Base-by-base conservation (phyloP, 2,329 filamentous ascomycete species). In the Arachnopeziza araneosa region DNA sequence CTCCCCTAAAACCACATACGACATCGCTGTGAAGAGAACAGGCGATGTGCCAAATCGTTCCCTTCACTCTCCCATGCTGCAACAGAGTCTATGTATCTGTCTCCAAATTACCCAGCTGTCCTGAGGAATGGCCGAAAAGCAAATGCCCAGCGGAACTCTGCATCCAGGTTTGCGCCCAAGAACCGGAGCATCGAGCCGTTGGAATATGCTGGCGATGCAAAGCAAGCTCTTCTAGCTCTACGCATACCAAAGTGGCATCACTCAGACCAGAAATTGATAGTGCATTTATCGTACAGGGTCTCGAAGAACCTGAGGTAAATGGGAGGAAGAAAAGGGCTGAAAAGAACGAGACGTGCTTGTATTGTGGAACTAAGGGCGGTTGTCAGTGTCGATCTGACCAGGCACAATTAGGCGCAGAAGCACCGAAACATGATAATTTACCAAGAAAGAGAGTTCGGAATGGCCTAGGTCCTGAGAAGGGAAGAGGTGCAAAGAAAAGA, bases 131-230 rank as follows among this genome's bases (percentile, higher is more conserved):
- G 68, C 68, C 67, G 10, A 61, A 60, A 14, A 57, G 56, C 6
- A 71, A 69, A 60, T 71, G 70, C 30, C 66, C 66, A 4, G 30
- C 51, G 44, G 68, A 71, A 14, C 58, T 69, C 23, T 70, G 67
- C 57, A 57, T 70, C 6, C 59, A 65, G 50, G 23, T 30, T 4
- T 24, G 8, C 22, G 10, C 3, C 52, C 24, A 19, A 14, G 22
- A 22, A n/a, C 19, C 24, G 19, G 52, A 26, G 22, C n/a, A n/a
- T 14, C 50, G 50, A 52, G 50, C 21, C 2, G n/a, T 30, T n/a
- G 52, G 63, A 10, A 51, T 23, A 3, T 71, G 69, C 59, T 71
- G 69, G 69, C 59, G 68, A 60, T 71, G 69, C 50, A 50, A 63
- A 50, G 66, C 66, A 30, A 24, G 56, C 10, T 3, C 2, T 12